Evolutionary conservation across 208 protist species (phyloP).

Genomic region (Blastocrithidia nonstop): DNA sequence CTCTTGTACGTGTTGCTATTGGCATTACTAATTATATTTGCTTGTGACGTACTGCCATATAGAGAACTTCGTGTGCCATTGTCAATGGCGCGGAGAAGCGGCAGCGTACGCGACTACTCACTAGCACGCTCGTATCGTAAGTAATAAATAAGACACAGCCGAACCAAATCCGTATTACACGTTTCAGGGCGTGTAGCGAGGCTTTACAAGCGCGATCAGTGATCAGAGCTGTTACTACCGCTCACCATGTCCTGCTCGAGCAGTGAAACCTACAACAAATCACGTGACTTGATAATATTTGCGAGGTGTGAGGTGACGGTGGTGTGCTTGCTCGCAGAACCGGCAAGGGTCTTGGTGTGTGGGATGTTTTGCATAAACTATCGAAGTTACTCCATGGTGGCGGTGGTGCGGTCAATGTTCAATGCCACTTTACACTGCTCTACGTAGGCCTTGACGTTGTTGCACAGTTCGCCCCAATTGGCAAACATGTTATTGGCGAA

Average conservation of each 20-base stretch:
- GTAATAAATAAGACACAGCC: constrained; percentile 73
- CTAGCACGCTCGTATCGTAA: constrained; percentile 52
- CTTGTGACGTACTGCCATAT: constrained; percentile 6
- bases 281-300: constrained; percentile 51
- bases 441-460: constrained; percentile 86
- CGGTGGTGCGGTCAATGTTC: constrained; percentile 61
- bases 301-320: constrained; percentile 64
- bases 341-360: constrained; percentile 61
- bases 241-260: constrained; percentile 91
- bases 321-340: constrained; percentile 76
- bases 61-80: too few species aligned
- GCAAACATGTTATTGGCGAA: constrained; percentile 90
- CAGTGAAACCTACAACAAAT: constrained; percentile 87
- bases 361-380: constrained; percentile 74
- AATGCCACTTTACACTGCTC: constrained; percentile 85
- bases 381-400: constrained; percentile 80
- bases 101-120: too few species aligned
- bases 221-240: constrained; percentile 28
- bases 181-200: constrained; percentile 22
- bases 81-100: too few species aligned
- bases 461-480: constrained; percentile 97
- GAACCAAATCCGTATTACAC: constrained; percentile 23
- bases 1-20: constrained; percentile 4
- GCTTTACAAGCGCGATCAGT: constrained; percentile 48
- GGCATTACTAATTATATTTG: not conserved